Conservation (phyloP, 2,329 filamentous ascomycete genomes). For the Aspergillus pseudoviridinutans region DNA sequence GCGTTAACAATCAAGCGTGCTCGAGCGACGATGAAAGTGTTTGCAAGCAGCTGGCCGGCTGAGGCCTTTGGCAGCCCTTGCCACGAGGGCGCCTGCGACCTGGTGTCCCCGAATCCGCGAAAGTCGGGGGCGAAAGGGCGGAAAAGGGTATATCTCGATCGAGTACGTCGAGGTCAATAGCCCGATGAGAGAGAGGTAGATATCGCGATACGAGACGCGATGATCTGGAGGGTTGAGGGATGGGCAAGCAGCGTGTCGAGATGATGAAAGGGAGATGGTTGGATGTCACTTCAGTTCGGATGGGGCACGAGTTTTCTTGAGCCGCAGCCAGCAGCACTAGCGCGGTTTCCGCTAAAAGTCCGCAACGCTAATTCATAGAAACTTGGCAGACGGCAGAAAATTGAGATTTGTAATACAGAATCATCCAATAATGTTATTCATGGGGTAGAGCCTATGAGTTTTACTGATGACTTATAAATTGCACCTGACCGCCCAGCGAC, state of each 20-base stretch:
- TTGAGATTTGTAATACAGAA: too few relatives aligned
- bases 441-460: too few relatives aligned
- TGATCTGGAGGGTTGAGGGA: conserved; percentile 34
- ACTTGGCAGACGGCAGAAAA: background rate
- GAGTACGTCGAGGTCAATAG: conserved; percentile 21
- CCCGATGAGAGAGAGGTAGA: conserved; percentile 22
- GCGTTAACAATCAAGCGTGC: conserved; percentile 8
- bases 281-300: conserved; percentile 38
- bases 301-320: conserved; percentile 41
- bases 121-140: conserved; percentile 26
- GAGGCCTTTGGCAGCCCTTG: conserved; percentile 47
- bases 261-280: conserved; percentile 41
- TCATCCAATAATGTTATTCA: conserved; percentile 3
- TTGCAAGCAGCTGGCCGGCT: conserved; percentile 37
- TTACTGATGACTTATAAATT: conserved; percentile 12
- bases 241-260: conserved; percentile 27
- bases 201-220: conserved; percentile 43
- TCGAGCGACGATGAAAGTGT: conserved; percentile 30
- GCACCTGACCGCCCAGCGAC: conserved; percentile 18
- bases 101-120: conserved; percentile 34
- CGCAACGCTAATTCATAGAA: conserved; percentile 2
- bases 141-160: conserved; percentile 24
- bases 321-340: conserved; percentile 22
- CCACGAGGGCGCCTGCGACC: conserved; percentile 45
- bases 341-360: conserved; percentile 17